Percentiles rank a stretch among this genome's conserved stretches.
Conservation (phyloP, 2,329 filamentous ascomycete genomes). For the Cladosporium sp. region DNA sequence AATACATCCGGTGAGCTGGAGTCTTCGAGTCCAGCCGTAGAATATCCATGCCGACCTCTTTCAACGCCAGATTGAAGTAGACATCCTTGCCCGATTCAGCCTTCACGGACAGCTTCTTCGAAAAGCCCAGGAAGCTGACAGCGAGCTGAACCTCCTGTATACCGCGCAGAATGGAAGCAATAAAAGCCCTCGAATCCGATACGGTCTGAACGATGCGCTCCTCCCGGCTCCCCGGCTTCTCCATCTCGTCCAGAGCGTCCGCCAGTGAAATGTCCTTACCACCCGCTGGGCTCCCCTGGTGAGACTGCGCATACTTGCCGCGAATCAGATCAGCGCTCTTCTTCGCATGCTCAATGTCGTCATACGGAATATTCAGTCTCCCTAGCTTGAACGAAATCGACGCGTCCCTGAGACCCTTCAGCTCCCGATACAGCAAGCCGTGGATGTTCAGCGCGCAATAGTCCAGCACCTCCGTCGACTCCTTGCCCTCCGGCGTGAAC, state of each 20-base stretch:
- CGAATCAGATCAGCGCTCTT: constrained; percentile 48
- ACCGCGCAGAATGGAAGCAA: constrained; percentile 80
- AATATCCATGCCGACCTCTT: constrained; percentile 90
- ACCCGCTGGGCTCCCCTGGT: constrained; percentile 26
- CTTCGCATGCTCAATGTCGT: constrained; percentile 66
- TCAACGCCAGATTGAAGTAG: constrained; percentile 83
- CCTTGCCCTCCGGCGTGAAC: constrained; percentile 73
- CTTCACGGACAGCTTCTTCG: constrained; percentile 67
- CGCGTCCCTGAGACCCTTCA: constrained; percentile 83
- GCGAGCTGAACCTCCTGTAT: constrained; percentile 97
- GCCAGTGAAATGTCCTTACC: constrained; percentile 56
- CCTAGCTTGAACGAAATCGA: constrained; percentile 87
- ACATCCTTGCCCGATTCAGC: constrained; percentile 64
- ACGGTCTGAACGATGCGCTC: constrained; percentile 73
- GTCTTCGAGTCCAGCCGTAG: constrained; percentile 87
- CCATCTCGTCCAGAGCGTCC: constrained; percentile 68
- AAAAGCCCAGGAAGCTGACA: constrained; percentile 81
- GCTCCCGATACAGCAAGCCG: constrained; percentile 76
- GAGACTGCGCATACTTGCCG: constrained; percentile 30
- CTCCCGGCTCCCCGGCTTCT: constrained; percentile 58
- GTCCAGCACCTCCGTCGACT: constrained; percentile 87
- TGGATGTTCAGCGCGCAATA: constrained; percentile 84
- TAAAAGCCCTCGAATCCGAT: constrained; percentile 87
- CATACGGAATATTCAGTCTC: constrained; percentile 80
- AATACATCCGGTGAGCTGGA: constrained; percentile 97